A percentile compares a stretch with the other conserved stretches of the same genome.
Evolutionary conservation across 192 early-diverging fungal species (phyloP).

Genomic region (Physocladia obscura): DNA sequence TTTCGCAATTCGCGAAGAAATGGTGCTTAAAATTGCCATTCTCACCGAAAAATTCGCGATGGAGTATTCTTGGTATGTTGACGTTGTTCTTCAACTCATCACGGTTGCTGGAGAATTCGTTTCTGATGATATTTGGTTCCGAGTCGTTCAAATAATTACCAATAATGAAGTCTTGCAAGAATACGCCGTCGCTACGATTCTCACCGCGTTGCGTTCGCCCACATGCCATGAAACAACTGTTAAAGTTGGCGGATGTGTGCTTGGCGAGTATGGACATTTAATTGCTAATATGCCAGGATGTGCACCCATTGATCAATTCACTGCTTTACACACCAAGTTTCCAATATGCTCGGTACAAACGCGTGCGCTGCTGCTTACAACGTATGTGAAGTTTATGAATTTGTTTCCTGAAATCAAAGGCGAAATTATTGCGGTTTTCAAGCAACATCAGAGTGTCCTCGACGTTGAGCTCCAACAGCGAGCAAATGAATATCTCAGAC

Average conservation of each 20-base stretch:
- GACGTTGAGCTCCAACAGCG: conserved; percentile 97
- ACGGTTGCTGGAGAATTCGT: conserved; percentile 94
- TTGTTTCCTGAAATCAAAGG: conserved; percentile 97
- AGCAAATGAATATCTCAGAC: conserved; percentile 83
- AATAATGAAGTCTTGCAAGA: conserved; percentile 94
- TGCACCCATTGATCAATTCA: conserved; percentile 91
- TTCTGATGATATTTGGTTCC: conserved; percentile 96
- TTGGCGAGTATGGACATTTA: conserved; percentile 97
- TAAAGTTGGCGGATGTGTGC: conserved; percentile 93
- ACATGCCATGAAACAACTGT: conserved; percentile 93
- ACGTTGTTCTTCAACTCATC: conserved; percentile 94
- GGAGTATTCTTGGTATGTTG: conserved; percentile 98
- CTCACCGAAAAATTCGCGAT: conserved; percentile 96
- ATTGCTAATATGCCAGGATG: conserved; percentile 85
- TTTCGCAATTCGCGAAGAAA: conserved; percentile 88
- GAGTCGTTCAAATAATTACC: conserved; percentile 94
- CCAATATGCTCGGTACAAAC: conserved; percentile 74
- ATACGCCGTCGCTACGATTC: conserved; percentile 82
- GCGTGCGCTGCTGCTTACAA: conserved; percentile 82
- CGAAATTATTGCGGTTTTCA: conserved; percentile 80
- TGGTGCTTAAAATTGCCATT: conserved; percentile 99
- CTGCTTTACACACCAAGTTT: conserved; percentile 90
- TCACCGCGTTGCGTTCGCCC: conserved; percentile 79
- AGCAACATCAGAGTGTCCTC: conserved; percentile 81
- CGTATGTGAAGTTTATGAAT: conserved; percentile 94